Evolutionary conservation across 1,284 basidiomycete genomes (phyloP).

Genomic region (Xerocomus nothofagi): DNA sequence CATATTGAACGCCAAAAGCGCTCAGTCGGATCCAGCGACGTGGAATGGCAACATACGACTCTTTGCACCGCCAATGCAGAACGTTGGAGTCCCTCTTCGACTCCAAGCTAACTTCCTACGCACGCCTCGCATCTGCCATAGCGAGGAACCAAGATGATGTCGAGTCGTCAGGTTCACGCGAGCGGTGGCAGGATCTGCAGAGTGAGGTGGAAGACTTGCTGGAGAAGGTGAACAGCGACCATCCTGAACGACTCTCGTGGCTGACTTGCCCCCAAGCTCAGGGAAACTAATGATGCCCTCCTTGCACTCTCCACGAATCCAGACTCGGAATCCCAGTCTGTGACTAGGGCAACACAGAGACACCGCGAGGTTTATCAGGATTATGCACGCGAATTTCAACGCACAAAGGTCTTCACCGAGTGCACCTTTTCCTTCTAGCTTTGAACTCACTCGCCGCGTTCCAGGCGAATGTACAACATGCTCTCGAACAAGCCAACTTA

Average conservation of each 20-base stretch:
- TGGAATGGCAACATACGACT: conserved; percentile 72
- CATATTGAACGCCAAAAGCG: background rate
- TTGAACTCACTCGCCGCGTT: conserved; percentile 3
- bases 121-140: conserved; percentile 78
- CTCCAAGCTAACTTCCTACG: conserved; percentile 86
- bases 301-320: conserved; percentile 68
- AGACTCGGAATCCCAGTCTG: conserved; percentile 71
- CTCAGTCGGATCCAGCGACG: background rate
- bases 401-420: conserved; percentile 69
- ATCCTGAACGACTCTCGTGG: background rate
- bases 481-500: conserved; percentile 84
- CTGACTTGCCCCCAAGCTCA: conserved; percentile 55
- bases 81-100: conserved; percentile 91
- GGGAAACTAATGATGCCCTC: conserved; percentile 80
- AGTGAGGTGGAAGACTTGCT: conserved; percentile 83
- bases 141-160: conserved; percentile 63
- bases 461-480: conserved; percentile 79
- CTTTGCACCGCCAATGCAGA: conserved; percentile 82
- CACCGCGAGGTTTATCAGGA: conserved; percentile 91
- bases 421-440: background rate
- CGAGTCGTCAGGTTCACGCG: conserved; percentile 66
- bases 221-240: conserved; percentile 66
- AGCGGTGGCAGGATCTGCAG: conserved; percentile 81
- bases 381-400: conserved; percentile 77
- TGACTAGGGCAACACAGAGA: conserved; percentile 86